A percentile compares a stretch with the other conserved stretches of the same genome.
Conservation (phyloP, 805 yeast genomes). For the Metschnikowia shivogae region DNA sequence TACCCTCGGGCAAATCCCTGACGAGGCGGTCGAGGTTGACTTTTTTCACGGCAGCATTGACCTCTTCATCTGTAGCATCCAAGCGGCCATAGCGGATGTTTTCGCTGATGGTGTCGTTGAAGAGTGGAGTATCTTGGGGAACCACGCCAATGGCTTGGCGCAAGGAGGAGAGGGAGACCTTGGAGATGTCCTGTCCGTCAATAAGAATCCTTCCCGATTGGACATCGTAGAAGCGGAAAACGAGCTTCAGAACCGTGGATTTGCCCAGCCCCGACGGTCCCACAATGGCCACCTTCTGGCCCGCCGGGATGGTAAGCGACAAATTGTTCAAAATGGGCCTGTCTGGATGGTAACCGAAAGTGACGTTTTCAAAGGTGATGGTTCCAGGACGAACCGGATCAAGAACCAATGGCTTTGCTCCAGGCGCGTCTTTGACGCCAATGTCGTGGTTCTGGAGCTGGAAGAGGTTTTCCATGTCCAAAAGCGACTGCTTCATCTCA, state of each 20-base stretch:
- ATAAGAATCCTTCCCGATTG: constrained; percentile 69
- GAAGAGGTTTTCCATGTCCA: constrained; percentile 95
- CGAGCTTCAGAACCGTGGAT: constrained; percentile 78
- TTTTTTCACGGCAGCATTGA: constrained; percentile 54
- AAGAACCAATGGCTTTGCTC: constrained; percentile 59
- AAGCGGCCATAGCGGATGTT: constrained; percentile 84
- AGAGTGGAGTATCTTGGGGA: constrained; percentile 95
- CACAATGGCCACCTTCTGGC: constrained; percentile 86
- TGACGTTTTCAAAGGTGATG: constrained; percentile 82
- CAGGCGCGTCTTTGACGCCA: constrained; percentile 55
- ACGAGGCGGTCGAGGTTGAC: constrained; percentile 69
- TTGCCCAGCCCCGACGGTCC: constrained; percentile 98
- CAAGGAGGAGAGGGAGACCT: constrained; percentile 70
- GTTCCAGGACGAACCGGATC: constrained; percentile 56
- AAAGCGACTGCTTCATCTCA: constrained; percentile 84
- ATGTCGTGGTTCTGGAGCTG: constrained; percentile 75
- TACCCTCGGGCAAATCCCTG: constrained; percentile 74
- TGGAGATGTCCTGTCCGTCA: constrained; percentile 84
- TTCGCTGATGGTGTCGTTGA: constrained; percentile 85
- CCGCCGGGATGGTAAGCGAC: constrained; percentile 83
- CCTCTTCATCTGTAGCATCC: constrained; percentile 68
- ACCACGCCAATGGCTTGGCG: constrained; percentile 82
- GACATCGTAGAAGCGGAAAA: constrained; percentile 88
- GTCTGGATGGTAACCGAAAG: constrained; percentile 88
- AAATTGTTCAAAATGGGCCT: constrained; percentile 82